Percentiles rank a stretch among this genome's conserved stretches.
Conservation (phyloP, 140 eudicot species). For the Senecio squalidus region DNA sequence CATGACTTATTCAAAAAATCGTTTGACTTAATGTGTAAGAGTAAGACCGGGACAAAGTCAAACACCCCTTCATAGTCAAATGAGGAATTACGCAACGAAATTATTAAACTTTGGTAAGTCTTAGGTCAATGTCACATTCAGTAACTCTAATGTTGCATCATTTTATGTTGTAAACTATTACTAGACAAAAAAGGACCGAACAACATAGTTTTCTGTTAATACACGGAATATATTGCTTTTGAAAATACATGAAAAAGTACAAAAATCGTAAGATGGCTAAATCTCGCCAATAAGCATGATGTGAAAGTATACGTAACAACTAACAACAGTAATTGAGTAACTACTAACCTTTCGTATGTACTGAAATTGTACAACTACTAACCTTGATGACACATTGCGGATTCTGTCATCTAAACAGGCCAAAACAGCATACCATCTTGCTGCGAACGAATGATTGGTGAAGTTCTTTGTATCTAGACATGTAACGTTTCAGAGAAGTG, state of each 20-base stretch:
- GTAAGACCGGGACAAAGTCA: slow-evolving; percentile 20
- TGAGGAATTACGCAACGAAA: no score
- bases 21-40: slow-evolving; percentile 13
- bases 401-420: slow-evolving; percentile 11
- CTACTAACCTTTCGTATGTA: no score
- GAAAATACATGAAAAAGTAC: no score
- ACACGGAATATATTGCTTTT: background rate
- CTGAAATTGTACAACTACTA: background rate
- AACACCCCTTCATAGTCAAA: background rate
- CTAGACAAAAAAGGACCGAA: background rate
- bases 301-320: no score
- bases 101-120: background rate
- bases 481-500: slow-evolving; percentile 60
- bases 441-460: slow-evolving; percentile 28
- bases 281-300: no score
- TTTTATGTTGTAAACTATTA: background rate
- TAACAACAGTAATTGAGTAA: no score
- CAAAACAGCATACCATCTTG: slow-evolving; percentile 37
- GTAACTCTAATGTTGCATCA: background rate
- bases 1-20: slow-evolving; percentile 11
- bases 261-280: no score
- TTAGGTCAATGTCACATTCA: background rate
- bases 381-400: background rate
- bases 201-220: background rate
- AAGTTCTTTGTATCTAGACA: slow-evolving; percentile 54